Evolutionary conservation across 306 rosid species (phyloP), one percentile per base, ranked within the genome.

Genomic region (Hippophae tibetana): DNA sequence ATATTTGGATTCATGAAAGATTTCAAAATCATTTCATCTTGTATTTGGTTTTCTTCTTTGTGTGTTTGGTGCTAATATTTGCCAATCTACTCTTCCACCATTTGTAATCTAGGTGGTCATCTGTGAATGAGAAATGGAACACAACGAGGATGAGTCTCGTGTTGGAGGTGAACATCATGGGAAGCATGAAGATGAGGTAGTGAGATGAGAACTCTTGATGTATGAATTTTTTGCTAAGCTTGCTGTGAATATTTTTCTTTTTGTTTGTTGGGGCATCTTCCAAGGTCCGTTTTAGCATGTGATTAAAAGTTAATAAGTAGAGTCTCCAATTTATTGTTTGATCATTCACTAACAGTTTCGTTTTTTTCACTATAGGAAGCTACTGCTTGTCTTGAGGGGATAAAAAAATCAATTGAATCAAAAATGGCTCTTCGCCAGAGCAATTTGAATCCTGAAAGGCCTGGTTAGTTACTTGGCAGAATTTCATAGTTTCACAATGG

Each of bases 361-460:
- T 25, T 64, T 52, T 65, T 6, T 47, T 63, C 58, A 53, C 57
- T 59, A 69, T 75, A 88, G 97, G 99, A 86, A 78, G 87, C 88
- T 52, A 88, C 51, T 70, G 95, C 94, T 56, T 94, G 90, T 60
- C 93, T 78, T 47, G 95, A 88, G 80, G 99, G 88, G 73, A 64
- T 92, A 14, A 88, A 88, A 65, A 92, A 84, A 66, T 84, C 97
- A 14, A 58, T 88, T n/a, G 94, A 88, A 78, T 82, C 94, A 41
- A 93, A 88, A 76, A 70, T 86, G 84, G 74, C 84, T 63, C 83
- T 88, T 63, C 97, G 99, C 9, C 95, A 78, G 43, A 79, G 82
- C 84, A 93, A 93, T 88, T 75, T 86, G 83, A 93, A 86, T 75
- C 94, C 95, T 6, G 99, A 86, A 65, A 82, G 99, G 74, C 99